phyloP scores from a whole-genome alignment of 768 basidiomycete genomes.

The Boletus fagicola region DNA sequence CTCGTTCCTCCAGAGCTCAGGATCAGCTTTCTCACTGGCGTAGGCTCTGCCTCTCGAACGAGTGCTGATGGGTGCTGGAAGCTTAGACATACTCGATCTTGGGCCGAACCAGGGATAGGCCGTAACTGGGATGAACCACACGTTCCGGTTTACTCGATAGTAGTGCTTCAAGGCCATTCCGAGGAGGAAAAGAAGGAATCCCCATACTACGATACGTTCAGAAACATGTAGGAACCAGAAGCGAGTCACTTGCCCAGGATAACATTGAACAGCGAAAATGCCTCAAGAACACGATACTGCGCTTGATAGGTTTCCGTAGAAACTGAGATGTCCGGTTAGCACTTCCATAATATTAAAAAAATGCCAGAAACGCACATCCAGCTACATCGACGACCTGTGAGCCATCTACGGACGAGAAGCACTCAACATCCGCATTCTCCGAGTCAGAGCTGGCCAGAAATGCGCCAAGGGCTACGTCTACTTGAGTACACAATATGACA shows the following conservation, averaged over 20 bases:
- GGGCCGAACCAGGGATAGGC: constrained; percentile 70
- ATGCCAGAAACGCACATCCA: constrained; percentile 52
- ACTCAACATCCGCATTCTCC: constrained; percentile 78
- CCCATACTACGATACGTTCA: constrained; percentile 41
- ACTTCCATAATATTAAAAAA: not conserved
- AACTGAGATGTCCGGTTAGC: constrained; percentile 43
- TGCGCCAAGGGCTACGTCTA: constrained; percentile 60
- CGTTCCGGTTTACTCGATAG: constrained; percentile 42
- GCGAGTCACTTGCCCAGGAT: constrained; percentile 51
- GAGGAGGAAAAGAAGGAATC: constrained; percentile 46
- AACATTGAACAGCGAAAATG: constrained; percentile 78
- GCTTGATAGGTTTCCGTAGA: constrained; percentile 84
- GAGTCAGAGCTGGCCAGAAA: constrained; percentile 74
- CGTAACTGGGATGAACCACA: constrained; percentile 73
- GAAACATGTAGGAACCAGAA: not conserved
- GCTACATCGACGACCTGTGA: constrained; percentile 57
- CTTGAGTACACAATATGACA: constrained; percentile 12
- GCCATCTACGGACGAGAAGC: constrained; percentile 57
- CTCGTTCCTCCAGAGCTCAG: no score
- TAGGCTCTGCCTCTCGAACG: constrained; percentile 37
- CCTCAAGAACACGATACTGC: constrained; percentile 81
- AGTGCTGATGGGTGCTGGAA: constrained; percentile 42
- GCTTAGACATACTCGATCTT: constrained; percentile 34
- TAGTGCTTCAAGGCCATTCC: constrained; percentile 44
- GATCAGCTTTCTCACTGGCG: constrained; percentile 27